Base-by-base conservation (phyloP, 2,329 filamentous ascomycete species). In the Ophioceras dolichostomum region DNA sequence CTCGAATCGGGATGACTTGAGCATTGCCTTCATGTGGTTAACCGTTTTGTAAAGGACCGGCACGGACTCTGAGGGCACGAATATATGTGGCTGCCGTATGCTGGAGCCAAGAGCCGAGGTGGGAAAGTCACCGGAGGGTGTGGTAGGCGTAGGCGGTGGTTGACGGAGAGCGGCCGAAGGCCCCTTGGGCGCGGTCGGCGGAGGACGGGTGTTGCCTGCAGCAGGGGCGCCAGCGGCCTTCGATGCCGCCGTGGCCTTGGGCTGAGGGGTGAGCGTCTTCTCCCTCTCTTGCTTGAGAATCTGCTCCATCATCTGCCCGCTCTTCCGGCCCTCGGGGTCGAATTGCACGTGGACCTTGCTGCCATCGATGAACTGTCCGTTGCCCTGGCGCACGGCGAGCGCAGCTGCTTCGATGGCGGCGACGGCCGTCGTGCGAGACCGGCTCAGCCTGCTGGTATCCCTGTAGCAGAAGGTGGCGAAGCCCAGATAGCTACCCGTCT, bases 401-500 rank as follows among this genome's bases (percentile, higher is more conserved):
- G 83, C 84, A 8, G 91, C 89, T 29, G 88, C 84, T 42, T 83
- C 79, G 29, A 82, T 76, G 5, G 86, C 91, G 35, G 78, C 71
- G 28, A 85, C 62, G 3, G 70, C 60, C 2, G 62, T 51, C 47
- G 64, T 49, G 60, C 76, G 51, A 62, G 67, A 47, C 58, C 67
- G 46, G 65, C 63, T 55, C 38, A 61, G 57, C 62, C 75, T 70
- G 2, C 70, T 65, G n/a, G n/a, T n/a, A 54, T 96, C 89, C 50
- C 82, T 79, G 58, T 93, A 98, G 41, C 82, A 79, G 53, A 98
- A 86, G 13, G 86, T 85, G 46, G 85, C 94, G 54, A 98, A 88
- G 10, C 91, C 91, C 10, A 98, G 71, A 53, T 93, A 94, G 52
- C 85, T 91, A 14, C 91, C 91, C 10, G 88, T 96, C 40, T 88